Percentiles rank a stretch among this genome's conserved stretches.
Evolutionary conservation across 768 basidiomycete genomes (phyloP).

Genomic region (Tulasnella sp.): DNA sequence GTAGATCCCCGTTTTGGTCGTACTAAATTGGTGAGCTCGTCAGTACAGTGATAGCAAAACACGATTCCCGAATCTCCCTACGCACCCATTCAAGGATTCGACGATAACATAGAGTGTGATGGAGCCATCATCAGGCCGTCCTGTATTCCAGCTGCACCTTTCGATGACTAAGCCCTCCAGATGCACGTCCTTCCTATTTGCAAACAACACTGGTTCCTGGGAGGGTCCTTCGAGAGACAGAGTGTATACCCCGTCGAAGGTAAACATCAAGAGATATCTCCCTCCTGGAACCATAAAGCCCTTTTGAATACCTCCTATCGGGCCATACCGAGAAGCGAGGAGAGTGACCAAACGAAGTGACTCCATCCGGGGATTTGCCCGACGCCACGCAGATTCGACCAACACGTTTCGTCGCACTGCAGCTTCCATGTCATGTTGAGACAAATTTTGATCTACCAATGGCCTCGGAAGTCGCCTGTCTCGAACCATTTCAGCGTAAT

Average conservation of each 20-base stretch:
- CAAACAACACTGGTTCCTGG: not conserved
- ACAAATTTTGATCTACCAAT: not conserved
- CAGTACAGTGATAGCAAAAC: not conserved
- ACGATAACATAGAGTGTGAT: not conserved
- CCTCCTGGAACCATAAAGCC: not conserved
- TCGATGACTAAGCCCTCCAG: not conserved
- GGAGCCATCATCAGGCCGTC: not conserved
- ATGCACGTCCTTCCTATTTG: not conserved
- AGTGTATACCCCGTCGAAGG: not conserved
- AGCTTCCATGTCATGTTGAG: not conserved
- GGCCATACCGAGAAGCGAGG: not conserved
- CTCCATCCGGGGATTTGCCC: not conserved
- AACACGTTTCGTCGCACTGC: not conserved
- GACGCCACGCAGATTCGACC: not conserved
- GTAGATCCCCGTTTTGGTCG: not conserved
- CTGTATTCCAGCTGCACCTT: not conserved
- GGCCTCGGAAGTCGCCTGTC: not conserved
- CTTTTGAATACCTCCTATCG: not conserved
- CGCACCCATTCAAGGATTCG: not conserved
- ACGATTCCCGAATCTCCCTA: not conserved
- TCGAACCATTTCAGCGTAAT: not conserved
- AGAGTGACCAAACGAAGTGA: not conserved
- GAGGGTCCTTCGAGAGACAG: not conserved
- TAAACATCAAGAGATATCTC: not conserved
- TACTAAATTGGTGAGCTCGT: not conserved